These are phyloP conservation scores for Aspergillus luchuensis DNA, from an alignment of 2,329 filamentous ascomycete genomes.

Conservation along the genomic window DNA sequence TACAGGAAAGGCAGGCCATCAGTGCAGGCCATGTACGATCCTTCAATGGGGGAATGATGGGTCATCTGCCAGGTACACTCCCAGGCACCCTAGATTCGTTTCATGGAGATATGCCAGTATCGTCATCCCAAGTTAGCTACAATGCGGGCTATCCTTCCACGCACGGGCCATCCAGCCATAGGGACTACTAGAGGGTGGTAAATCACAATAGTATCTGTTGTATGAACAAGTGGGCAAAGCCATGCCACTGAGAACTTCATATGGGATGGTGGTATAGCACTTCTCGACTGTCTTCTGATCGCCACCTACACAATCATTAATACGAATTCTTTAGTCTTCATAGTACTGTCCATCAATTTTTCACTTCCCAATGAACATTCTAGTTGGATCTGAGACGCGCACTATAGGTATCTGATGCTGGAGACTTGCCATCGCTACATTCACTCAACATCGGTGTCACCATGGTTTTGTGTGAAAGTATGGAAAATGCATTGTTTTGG, in stretches of 20 bases:
- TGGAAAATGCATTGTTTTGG: background rate
- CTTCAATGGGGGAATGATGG: conserved; percentile 25
- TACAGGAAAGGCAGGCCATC: conserved; percentile 22
- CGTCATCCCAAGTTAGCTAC: conserved; percentile 35
- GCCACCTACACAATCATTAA: background rate
- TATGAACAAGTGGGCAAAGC: background rate
- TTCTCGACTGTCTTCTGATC: background rate
- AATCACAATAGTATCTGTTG: background rate
- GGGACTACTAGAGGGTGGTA: conserved; percentile 28
- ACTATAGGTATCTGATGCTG: background rate
- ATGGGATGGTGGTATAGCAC: background rate
- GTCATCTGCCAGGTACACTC: conserved; percentile 29
- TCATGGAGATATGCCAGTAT: conserved; percentile 30
- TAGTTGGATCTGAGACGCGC: background rate
- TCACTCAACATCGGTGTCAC: background rate
- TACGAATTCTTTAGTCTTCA: background rate
- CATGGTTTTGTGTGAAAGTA: too few species aligned
- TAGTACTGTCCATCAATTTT: background rate
- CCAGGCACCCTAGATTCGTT: conserved; percentile 34
- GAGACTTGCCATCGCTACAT: background rate
- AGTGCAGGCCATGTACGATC: conserved; percentile 25
- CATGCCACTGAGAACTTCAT: background rate
- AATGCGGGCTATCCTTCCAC: conserved; percentile 28
- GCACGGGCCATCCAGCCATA: conserved; percentile 30
- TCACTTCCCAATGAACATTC: background rate